phyloP scores from a whole-genome alignment of 2,329 filamentous ascomycete genomes.

The Botrytis squamosa region DNA sequence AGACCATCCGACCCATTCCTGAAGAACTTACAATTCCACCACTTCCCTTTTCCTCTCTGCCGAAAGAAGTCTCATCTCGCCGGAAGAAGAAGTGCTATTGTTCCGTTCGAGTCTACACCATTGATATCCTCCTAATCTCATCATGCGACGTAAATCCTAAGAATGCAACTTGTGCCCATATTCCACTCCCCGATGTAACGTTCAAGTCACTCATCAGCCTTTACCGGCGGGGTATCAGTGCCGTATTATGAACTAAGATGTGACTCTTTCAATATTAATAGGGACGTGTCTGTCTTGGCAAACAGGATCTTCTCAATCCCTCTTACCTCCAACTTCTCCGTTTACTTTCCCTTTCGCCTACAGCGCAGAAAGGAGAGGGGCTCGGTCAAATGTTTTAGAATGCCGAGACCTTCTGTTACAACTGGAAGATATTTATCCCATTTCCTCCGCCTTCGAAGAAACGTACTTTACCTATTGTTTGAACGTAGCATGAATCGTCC shows the following conservation, averaged over 20 bases:
- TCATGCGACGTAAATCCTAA: slow-evolving; percentile 20
- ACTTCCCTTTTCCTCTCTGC: not conserved
- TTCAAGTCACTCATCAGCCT: slow-evolving; percentile 10
- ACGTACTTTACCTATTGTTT: not conserved
- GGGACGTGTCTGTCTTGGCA: slow-evolving; percentile 9
- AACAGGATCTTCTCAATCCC: slow-evolving; percentile 3
- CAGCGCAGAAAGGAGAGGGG: slow-evolving; percentile 21
- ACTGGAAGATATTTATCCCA: slow-evolving; percentile 20
- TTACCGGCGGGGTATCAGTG: slow-evolving; percentile 7
- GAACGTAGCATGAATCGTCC: not conserved
- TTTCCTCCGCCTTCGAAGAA: not conserved
- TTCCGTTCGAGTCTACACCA: not conserved
- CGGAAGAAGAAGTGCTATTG: slow-evolving; percentile 4
- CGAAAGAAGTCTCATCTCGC: not conserved
- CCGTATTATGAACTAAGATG: not conserved
- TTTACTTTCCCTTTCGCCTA: slow-evolving; percentile 1
- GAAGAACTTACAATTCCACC: not conserved
- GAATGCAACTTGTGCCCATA: slow-evolving; percentile 9
- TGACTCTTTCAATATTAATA: slow-evolving; percentile 15
- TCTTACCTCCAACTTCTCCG: not conserved
- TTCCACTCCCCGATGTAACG: slow-evolving; percentile 15
- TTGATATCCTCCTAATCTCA: not conserved
- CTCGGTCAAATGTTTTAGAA: slow-evolving; percentile 26
- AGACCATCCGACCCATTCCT: not conserved
- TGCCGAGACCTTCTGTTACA: slow-evolving; percentile 14